Evolutionary conservation across 176 grass and related monocot genomes (phyloP).

Genomic region (Microstegium vimineum): DNA sequence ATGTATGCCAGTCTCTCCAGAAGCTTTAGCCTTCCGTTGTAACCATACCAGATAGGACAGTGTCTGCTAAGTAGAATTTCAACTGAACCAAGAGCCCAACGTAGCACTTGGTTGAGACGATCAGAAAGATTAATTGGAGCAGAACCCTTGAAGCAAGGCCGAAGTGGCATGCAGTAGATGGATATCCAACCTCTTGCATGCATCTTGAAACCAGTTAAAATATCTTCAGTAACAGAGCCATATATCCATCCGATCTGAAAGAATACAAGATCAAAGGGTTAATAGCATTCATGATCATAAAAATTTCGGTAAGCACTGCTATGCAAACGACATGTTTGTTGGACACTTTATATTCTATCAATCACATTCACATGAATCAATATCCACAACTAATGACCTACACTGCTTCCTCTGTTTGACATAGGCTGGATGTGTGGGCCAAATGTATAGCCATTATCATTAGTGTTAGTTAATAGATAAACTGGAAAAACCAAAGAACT

Average conservation of each 20-base stretch:
- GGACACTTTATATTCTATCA: not conserved
- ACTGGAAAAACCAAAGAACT: slow-evolving; percentile 5
- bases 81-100: slow-evolving; percentile 85
- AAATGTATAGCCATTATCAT: not conserved
- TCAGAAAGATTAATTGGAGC: slow-evolving; percentile 91
- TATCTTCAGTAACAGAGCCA: slow-evolving; percentile 84
- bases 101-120: slow-evolving; percentile 86
- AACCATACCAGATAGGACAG: slow-evolving; percentile 96
- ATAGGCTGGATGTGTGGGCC: not conserved
- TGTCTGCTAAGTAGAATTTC: slow-evolving; percentile 87
- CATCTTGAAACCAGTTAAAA: slow-evolving; percentile 90
- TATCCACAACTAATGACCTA: not conserved
- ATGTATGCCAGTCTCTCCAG: slow-evolving; percentile 89
- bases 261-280: not conserved
- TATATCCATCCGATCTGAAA: slow-evolving; percentile 96
- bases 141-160: slow-evolving; percentile 75
- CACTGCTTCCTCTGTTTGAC: not conserved
- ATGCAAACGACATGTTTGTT: not conserved
- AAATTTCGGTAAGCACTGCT: not conserved
- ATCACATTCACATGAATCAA: not conserved
- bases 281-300: not conserved
- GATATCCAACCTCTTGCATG: slow-evolving; percentile 85
- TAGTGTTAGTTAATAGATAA: not conserved
- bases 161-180: slow-evolving; percentile 83
- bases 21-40: slow-evolving; percentile 70